These are phyloP conservation scores for Fraxinus albicans DNA, from an alignment of 305 asterid species.

Conservation along the genomic window DNA sequence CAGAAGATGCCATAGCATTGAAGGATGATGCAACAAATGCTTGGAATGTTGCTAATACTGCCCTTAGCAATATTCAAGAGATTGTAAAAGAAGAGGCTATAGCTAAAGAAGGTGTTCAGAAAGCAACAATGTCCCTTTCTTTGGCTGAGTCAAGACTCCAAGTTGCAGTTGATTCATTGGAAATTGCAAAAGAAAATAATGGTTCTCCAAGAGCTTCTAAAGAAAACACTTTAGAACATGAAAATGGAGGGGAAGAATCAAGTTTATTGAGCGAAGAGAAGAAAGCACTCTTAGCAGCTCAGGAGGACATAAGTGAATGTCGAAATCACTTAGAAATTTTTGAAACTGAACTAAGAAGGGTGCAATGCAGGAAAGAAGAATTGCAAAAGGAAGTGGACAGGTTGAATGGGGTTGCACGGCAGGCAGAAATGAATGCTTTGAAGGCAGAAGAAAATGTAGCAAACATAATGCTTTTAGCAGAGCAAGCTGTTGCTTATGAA, in stretches of 20 bases:
- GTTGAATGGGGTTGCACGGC: conserved; percentile 69
- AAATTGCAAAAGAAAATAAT: conserved; percentile 42
- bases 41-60: conserved; percentile 54
- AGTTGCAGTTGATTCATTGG: conserved; percentile 51
- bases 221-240: conserved; percentile 38
- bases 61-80: conserved; percentile 57
- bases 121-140: conserved; percentile 71
- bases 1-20: conserved; percentile 90
- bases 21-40: conserved; percentile 83
- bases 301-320: conserved; percentile 58
- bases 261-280: conserved; percentile 36
- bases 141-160: conserved; percentile 81
- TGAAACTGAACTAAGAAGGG: conserved; percentile 65
- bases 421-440: conserved; percentile 59
- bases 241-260: conserved; percentile 39
- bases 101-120: conserved; percentile 75
- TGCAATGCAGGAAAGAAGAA: conserved; percentile 78
- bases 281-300: conserved; percentile 62
- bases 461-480: conserved; percentile 94
- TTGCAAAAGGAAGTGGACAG: conserved; percentile 79
- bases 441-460: conserved; percentile 95
- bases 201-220: conserved; percentile 36
- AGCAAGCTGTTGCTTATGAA: conserved; percentile 95
- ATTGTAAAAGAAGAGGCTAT: conserved; percentile 64
- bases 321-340: conserved; percentile 57